phyloP scores from a whole-genome alignment of 1,284 basidiomycete species.

The Puccinia polysora region DNA sequence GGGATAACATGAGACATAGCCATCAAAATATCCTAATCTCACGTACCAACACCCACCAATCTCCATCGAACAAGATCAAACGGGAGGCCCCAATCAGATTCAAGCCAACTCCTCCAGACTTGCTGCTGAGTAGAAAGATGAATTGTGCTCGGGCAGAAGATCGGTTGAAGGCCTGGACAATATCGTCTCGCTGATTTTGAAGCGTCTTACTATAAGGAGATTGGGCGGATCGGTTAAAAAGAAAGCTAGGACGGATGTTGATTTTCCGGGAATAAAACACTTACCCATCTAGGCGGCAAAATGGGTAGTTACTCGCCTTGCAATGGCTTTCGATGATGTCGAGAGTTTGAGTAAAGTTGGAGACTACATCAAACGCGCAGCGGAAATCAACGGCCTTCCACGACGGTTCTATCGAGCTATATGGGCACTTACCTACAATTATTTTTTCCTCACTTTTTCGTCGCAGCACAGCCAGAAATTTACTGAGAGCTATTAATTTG shows the following conservation, averaged over 20 bases:
- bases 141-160: constrained; percentile 55
- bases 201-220: constrained; percentile 77
- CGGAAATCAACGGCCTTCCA: no score
- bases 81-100: constrained; percentile 62
- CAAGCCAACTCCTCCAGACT: constrained; percentile 90
- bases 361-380: constrained; percentile 9
- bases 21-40: not conserved
- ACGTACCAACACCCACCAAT: constrained; percentile 61
- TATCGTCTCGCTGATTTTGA: constrained; percentile 72
- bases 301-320: constrained; percentile 69
- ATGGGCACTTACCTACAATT: constrained; percentile 58
- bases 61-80: constrained; percentile 74
- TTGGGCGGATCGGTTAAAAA: not conserved
- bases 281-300: constrained; percentile 76
- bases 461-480: constrained; percentile 64
- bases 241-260: no score
- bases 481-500: constrained; percentile 69
- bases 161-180: constrained; percentile 71
- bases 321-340: constrained; percentile 85
- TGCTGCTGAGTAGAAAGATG: constrained; percentile 86
- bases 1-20: no score
- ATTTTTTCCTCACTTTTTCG: constrained; percentile 83
- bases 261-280: constrained; percentile 47
- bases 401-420: no score
- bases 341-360: constrained; percentile 64